Evolutionary conservation across 2,329 filamentous ascomycete species (phyloP).

Genomic region (Aotearoamyces nothofagi): DNA sequence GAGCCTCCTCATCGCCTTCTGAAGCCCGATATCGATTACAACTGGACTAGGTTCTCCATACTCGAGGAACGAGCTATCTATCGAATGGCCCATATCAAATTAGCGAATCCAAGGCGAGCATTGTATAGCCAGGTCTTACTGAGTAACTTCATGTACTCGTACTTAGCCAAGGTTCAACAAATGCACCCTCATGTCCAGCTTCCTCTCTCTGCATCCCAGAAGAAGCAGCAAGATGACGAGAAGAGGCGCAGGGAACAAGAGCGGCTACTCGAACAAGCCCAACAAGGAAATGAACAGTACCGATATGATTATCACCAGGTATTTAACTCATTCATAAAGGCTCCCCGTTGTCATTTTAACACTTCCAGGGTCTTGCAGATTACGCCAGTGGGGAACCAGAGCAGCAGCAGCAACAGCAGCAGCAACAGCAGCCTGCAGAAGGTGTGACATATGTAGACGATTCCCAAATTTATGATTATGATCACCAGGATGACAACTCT

Average conservation of each 20-base stretch:
- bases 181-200: conserved; percentile 96
- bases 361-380: conserved; percentile 18
- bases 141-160: conserved; percentile 99
- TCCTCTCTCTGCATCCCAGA: conserved; percentile 62
- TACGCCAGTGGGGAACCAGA: too few species aligned
- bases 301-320: conserved; percentile 22
- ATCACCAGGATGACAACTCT: conserved; percentile 23
- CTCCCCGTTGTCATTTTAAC: too few species aligned
- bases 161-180: conserved; percentile 94
- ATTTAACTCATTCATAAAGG: conserved; percentile 5
- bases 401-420: conserved; percentile 13
- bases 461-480: conserved; percentile 34
- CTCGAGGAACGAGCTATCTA: conserved; percentile 95
- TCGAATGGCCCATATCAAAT: conserved; percentile 95
- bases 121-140: conserved; percentile 89
- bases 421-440: conserved; percentile 20
- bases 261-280: conserved; percentile 14
- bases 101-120: conserved; percentile 88
- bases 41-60: conserved; percentile 90
- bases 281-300: conserved; percentile 18
- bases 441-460: conserved; percentile 29
- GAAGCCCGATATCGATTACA: conserved; percentile 82
- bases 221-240: conserved; percentile 44
- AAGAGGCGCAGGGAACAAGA: conserved; percentile 26
- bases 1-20: conserved; percentile 62